Evolutionary conservation across 2,329 filamentous ascomycete genomes (phyloP), one percentile per base, ranked within the genome.

Genomic region (Plectosphaerella cucumerina): DNA sequence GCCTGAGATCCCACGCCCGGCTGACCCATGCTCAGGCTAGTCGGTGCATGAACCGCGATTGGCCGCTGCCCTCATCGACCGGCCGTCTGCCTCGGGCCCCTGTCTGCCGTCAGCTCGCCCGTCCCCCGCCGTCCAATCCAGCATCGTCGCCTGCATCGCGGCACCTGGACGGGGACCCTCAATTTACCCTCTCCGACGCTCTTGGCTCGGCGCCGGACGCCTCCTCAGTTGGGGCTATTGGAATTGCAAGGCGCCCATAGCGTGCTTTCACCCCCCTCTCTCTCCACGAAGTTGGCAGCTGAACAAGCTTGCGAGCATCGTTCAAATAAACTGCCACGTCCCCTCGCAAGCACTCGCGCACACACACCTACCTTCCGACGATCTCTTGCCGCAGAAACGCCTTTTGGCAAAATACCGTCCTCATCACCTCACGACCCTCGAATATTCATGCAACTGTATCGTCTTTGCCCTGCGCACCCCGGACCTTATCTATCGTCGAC

Each of bases 1-100:
- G 54, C 48, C 50, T 55, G 53, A 46, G 31, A 48, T 21, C 45
- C 45, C 45, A 55, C 45, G 48, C 45, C 43, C 49, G 22, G 43
- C 49, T 49, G 49, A 47, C 53, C 51, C 49, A 47, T 49, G 51
- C 51, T 33, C 34, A 45, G 41, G 22, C 44, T 48, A 45, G 21
- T 47, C 33, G 44, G 23, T 47, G 53, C 48, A 51, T 48, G 46
- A 51, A 44, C 42, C 17, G n/a, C 46, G 6, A 42, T 42, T 42
- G 39, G 39, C 39, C 17, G 5, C 35, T 31, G 26, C 34, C 35
- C 39, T 15, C 20, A 18, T 37, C 47, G 15, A 37, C 39, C 43
- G 33, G 41, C 11, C 26, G 34, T 31, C 20, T 43, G 37, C 37
- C 22, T 26, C 22, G 47, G 23, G 18, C 43, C 44, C 39, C 39